Evolutionary conservation across 495 filamentous ascomycete genomes (phyloP), one percentile per base, ranked within the genome.

Genomic region (Hyaloscypha variabilis): DNA sequence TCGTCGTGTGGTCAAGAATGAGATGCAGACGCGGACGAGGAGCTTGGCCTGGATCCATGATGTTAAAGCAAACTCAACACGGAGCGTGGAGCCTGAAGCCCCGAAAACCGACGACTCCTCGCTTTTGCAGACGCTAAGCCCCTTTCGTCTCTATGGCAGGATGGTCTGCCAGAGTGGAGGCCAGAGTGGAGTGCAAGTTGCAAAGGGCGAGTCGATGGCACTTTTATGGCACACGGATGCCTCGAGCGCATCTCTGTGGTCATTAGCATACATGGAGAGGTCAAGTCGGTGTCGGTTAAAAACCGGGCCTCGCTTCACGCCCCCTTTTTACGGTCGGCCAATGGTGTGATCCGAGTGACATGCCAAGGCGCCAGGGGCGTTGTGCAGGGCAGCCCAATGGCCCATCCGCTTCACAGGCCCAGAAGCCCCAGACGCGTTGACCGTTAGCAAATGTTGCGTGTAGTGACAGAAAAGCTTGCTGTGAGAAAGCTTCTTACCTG

Each of bases 31-130:
- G 26, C 31, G 25, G 55, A 31, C 25, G 31, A 58, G 55, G 55
- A 34, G 55, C 5, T 34, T 10, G n/a, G 28, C 25, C 28, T 58
- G 55, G n/a, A 29, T 29, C 29, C 55, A 58, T 58, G 29, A 58
- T 58, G 17, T 8, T 1, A 19, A 57, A 19, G 53, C 6, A 5
- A 21, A 52, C n/a, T 25, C 28, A 19, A 29, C n/a, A n/a, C n/a
- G n/a, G n/a, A n/a, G n/a, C n/a, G n/a, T n/a, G n/a, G n/a, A n/a
- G n/a, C n/a, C n/a, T n/a, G n/a, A n/a, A n/a, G n/a, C n/a, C n/a
- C n/a, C n/a, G n/a, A n/a, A n/a, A n/a, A n/a, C n/a, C n/a, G n/a
- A n/a, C n/a, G n/a, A n/a, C n/a, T n/a, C n/a, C n/a, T n/a, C n/a
- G n/a, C n/a, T n/a, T n/a, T n/a, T n/a, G n/a, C n/a, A n/a, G n/a